phyloP scores from a whole-genome alignment of 306 rosid genomes.

The Pterocarpus santalinus region DNA sequence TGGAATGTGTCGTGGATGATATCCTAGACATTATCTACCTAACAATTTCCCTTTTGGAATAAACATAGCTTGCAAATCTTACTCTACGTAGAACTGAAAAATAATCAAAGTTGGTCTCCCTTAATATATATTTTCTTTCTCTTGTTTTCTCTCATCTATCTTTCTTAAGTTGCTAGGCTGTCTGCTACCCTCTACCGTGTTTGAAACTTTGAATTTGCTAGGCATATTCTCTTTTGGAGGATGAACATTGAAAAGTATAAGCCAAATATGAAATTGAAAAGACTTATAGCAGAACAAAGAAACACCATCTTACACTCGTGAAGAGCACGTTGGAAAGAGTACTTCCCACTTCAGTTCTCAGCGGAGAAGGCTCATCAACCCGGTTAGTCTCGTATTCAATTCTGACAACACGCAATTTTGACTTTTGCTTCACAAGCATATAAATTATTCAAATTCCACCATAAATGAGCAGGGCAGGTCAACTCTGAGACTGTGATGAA shows the following conservation, averaged over 20 bases:
- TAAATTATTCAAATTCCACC: constrained; percentile 29
- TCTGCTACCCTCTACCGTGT: neutral
- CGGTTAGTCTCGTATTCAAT: neutral
- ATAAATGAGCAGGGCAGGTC: constrained; percentile 62
- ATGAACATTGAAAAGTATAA: neutral
- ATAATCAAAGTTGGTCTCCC: too few relatives aligned
- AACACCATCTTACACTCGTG: neutral
- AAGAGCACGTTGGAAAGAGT: constrained; percentile 44
- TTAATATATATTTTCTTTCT: too few relatives aligned
- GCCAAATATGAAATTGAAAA: too few relatives aligned
- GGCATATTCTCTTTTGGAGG: too few relatives aligned
- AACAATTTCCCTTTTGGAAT: too few relatives aligned
- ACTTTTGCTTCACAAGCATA: constrained; percentile 40
- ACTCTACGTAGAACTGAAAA: too few relatives aligned
- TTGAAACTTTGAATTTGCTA: neutral
- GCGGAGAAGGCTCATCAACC: neutral
- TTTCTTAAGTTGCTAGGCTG: neutral
- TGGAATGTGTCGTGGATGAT: too few relatives aligned
- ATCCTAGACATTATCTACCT: too few relatives aligned
- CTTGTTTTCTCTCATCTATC: neutral
- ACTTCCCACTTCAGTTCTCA: neutral
- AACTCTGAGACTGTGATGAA: constrained; percentile 60
- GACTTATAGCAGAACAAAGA: too few relatives aligned
- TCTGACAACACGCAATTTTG: constrained; percentile 39
- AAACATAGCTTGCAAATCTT: too few relatives aligned